Conservation (phyloP, 495 filamentous ascomycete genomes). For the Halenospora varia region DNA sequence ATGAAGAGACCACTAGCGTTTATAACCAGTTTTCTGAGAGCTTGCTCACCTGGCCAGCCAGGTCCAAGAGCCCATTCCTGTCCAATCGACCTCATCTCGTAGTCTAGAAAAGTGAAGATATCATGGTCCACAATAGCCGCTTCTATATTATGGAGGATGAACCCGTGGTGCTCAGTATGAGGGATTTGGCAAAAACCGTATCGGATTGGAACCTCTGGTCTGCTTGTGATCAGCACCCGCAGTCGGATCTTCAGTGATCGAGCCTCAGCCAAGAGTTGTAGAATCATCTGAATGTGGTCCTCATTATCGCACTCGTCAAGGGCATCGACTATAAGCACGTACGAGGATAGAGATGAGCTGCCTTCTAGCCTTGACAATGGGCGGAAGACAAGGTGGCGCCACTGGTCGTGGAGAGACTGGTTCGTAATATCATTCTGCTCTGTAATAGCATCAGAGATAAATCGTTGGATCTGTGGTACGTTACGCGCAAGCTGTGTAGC, state of each 20-base stretch:
- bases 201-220: background rate
- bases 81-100: background rate
- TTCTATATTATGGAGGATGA: background rate
- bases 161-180: background rate
- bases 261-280: background rate
- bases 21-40: constrained; percentile 8
- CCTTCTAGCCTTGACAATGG: background rate
- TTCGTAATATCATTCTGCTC: background rate
- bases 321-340: background rate
- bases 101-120: background rate
- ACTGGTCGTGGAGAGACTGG: background rate
- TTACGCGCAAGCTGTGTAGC: background rate
- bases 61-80: background rate
- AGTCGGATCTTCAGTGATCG: background rate
- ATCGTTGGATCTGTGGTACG: background rate
- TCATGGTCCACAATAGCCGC: background rate
- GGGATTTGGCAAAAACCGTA: background rate
- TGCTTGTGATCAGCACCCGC: background rate
- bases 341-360: background rate
- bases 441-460: background rate
- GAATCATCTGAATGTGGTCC: background rate
- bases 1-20: constrained; percentile 13
- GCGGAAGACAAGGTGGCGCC: background rate
- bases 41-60: constrained; percentile 1
- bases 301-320: background rate